These are phyloP conservation scores for Backusella westeae DNA, from an alignment of 192 early-diverging fungal genomes.

Conservation along the genomic window DNA sequence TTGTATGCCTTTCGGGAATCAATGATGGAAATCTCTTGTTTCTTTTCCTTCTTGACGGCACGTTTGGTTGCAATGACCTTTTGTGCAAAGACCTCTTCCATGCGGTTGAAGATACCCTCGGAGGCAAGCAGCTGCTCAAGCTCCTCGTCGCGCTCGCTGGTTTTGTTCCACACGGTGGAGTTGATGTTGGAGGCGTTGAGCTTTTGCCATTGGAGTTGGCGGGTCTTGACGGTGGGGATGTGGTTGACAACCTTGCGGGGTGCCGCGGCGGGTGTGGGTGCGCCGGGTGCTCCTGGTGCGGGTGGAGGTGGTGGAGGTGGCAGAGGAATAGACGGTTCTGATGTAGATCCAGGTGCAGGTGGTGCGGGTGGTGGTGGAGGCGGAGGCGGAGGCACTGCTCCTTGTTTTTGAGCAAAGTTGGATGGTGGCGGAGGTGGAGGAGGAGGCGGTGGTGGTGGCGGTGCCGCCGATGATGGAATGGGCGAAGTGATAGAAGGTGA, in stretches of 20 bases:
- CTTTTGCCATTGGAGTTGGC: constrained; percentile 38
- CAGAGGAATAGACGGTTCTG: neutral
- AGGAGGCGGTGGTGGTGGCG: constrained; percentile 10
- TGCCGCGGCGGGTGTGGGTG: neutral
- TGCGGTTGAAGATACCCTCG: constrained; percentile 32
- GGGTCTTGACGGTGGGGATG: constrained; percentile 24
- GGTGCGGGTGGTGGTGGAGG: neutral
- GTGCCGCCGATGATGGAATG: constrained; percentile 1
- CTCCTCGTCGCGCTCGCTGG: constrained; percentile 7
- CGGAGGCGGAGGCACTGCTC: neutral
- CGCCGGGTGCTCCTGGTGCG: neutral
- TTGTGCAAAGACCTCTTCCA: constrained; percentile 35
- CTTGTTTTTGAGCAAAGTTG: neutral
- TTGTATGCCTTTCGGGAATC: constrained; percentile 71
- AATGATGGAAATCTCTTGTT: constrained; percentile 68
- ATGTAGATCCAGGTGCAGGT: neutral
- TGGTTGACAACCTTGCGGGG: constrained; percentile 25
- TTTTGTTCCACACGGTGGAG: constrained; percentile 27
- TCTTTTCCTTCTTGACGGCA: constrained; percentile 46
- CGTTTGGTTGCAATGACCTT: constrained; percentile 24
- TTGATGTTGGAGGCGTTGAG: constrained; percentile 23
- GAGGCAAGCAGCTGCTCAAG: constrained; percentile 16
- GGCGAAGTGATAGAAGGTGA: constrained; percentile 8
- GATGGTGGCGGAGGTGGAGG: constrained; percentile 25
- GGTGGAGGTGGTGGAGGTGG: constrained; percentile 21